A percentile compares a stretch with the other conserved stretches of the same genome.
Evolutionary conservation across 2,329 filamentous ascomycete species (phyloP).

Genomic region (Chaetothyriales sp.): DNA sequence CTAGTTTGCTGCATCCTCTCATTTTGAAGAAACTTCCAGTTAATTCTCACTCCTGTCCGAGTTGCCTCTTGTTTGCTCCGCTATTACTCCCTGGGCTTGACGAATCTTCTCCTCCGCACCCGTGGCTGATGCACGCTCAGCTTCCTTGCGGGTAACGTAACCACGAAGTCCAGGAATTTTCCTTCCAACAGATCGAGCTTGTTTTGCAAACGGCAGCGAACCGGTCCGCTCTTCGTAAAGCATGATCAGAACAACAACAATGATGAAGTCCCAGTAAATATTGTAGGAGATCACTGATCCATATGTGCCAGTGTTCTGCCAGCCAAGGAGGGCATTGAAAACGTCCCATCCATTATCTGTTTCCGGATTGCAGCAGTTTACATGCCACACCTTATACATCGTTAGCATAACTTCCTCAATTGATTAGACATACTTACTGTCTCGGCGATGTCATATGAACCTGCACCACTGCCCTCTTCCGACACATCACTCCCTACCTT

Average conservation of each 20-base stretch:
- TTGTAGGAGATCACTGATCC: slow-evolving; percentile 81
- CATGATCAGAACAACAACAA: slow-evolving; percentile 49
- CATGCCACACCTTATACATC: slow-evolving; percentile 51
- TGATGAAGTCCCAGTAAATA: slow-evolving; percentile 67
- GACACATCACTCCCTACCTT: slow-evolving; percentile 41
- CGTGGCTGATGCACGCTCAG: background rate
- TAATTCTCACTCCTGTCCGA: background rate
- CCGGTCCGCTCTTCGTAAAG: slow-evolving; percentile 47
- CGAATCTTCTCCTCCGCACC: background rate
- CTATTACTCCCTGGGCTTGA: background rate
- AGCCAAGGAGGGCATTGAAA: slow-evolving; percentile 73
- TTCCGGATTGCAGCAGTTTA: slow-evolving; percentile 69
- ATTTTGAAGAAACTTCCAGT: background rate
- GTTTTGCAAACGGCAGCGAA: slow-evolving; percentile 12
- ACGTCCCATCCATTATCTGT: slow-evolving; percentile 70
- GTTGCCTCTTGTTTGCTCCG: background rate
- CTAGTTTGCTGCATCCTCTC: too few species aligned
- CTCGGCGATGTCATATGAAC: slow-evolving; percentile 64
- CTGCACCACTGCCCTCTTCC: slow-evolving; percentile 52
- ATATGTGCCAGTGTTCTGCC: slow-evolving; percentile 79
- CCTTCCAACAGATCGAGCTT: slow-evolving; percentile 9
- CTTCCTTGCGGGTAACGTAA: slow-evolving; percentile 13
- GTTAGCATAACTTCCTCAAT: slow-evolving; percentile 1
- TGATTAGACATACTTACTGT: slow-evolving; percentile 25
- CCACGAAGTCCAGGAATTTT: slow-evolving; percentile 17